Conservation (phyloP, 2,329 filamentous ascomycete species). For the Tolypocladium endophyticum region DNA sequence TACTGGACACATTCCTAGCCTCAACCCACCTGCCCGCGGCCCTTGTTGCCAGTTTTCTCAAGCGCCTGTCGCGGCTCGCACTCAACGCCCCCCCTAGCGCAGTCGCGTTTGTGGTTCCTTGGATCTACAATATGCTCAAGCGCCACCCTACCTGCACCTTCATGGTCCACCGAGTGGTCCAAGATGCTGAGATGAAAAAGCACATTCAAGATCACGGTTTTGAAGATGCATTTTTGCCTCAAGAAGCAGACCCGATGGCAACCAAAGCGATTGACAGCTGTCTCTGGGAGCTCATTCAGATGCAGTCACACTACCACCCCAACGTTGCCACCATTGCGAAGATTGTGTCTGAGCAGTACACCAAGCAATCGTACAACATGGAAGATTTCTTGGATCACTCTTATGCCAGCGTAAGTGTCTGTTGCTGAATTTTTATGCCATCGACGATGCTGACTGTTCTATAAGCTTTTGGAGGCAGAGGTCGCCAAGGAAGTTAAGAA, state of each 20-base stretch:
- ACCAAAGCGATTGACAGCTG: conserved; percentile 85
- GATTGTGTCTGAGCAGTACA: conserved; percentile 94
- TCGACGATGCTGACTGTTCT: not conserved
- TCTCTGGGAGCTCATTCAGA: conserved; percentile 86
- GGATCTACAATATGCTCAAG: conserved; percentile 91
- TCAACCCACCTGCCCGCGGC: conserved; percentile 88
- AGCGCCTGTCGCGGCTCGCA: conserved; percentile 73
- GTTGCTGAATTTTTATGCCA: not conserved
- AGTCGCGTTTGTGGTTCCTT: conserved; percentile 81
- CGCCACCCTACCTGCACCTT: conserved; percentile 85
- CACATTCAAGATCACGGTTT: conserved; percentile 49
- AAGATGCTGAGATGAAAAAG: conserved; percentile 45
- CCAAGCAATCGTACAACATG: conserved; percentile 87
- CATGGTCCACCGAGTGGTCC: conserved; percentile 77
- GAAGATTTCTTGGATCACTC: conserved; percentile 96
- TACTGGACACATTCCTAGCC: conserved; percentile 79
- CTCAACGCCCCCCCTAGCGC: conserved; percentile 84
- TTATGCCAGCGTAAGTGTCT: conserved; percentile 60
- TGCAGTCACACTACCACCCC: conserved; percentile 91
- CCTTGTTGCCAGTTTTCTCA: conserved; percentile 91
- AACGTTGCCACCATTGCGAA: conserved; percentile 91
- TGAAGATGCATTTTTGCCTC: conserved; percentile 64
- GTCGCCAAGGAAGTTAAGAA: conserved; percentile 76
- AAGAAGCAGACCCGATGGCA: conserved; percentile 72
- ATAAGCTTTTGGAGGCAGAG: conserved; percentile 72